Percentiles rank a stretch among this genome's conserved stretches.
Conservation (phyloP, 371 early-diverging fungal genomes). For the Mucor circinelloides region DNA sequence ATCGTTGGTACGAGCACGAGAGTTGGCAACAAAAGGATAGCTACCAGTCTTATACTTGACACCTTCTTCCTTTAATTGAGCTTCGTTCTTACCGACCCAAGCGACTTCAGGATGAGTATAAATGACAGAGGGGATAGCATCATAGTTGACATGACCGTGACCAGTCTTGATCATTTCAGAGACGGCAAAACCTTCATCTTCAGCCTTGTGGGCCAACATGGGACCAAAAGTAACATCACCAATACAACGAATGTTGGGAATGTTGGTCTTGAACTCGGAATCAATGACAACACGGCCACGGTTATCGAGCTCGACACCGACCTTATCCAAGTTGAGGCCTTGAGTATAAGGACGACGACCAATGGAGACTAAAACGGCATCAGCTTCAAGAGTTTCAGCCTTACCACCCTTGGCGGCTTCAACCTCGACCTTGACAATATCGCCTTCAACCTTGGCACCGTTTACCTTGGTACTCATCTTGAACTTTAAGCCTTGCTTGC, state of each 20-base stretch:
- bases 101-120: slow-evolving; percentile 99
- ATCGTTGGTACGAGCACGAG: slow-evolving; percentile 96
- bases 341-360: slow-evolving; percentile 96
- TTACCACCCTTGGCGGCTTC: slow-evolving; percentile 89
- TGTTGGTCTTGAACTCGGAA: slow-evolving; percentile 88
- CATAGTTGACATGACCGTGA: slow-evolving; percentile 97
- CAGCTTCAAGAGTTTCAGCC: slow-evolving; percentile 84
- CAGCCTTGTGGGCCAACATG: slow-evolving; percentile 99
- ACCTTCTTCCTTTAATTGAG: slow-evolving; percentile 86
- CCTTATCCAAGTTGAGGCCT: slow-evolving; percentile 89
- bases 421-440: slow-evolving; percentile 87
- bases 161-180: slow-evolving; percentile 92
- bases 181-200: slow-evolving; percentile 97
- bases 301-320: slow-evolving; percentile 87
- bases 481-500: slow-evolving; percentile 98
- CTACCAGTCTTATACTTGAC: slow-evolving; percentile 86
- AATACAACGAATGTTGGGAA: slow-evolving; percentile 91
- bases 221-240: slow-evolving; percentile 97
- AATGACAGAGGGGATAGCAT: slow-evolving; percentile 96
- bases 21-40: slow-evolving; percentile 97
- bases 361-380: slow-evolving; percentile 92
- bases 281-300: slow-evolving; percentile 90
- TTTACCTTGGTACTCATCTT: slow-evolving; percentile 97
- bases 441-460: slow-evolving; percentile 80
- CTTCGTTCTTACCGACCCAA: slow-evolving; percentile 97